Percentiles rank a stretch among this genome's conserved stretches.
These are phyloP conservation scores for Betula pendula DNA, from an alignment of 306 rosid genomes.

Conservation along the genomic window DNA sequence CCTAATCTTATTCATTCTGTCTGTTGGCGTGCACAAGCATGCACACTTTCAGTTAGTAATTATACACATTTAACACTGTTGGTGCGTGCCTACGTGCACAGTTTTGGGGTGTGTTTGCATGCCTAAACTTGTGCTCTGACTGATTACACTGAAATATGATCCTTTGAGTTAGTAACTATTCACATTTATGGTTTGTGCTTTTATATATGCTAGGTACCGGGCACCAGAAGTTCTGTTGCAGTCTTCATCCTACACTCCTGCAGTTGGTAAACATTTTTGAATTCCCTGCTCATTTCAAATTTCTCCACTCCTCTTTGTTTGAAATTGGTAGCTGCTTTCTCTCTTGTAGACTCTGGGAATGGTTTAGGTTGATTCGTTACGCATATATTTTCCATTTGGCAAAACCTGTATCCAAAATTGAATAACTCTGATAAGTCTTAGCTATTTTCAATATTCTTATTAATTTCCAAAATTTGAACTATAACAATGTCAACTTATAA, in stretches of 20 bases:
- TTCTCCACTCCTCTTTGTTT: conserved; percentile 2
- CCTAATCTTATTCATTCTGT: not conserved
- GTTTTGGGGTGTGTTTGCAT: not conserved
- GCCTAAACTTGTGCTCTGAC: not conserved
- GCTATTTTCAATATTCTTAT: not conserved
- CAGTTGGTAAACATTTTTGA: conserved; percentile 64
- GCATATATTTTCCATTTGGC: not conserved
- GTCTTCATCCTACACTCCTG: conserved; percentile 68
- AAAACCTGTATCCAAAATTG: not conserved
- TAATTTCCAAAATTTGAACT: not conserved
- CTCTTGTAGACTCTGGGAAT: not conserved
- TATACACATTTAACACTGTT: too few species aligned
- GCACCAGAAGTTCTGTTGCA: conserved; percentile 90
- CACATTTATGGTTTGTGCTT: conserved; percentile 24
- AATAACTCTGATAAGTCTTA: not conserved
- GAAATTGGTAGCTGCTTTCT: not conserved
- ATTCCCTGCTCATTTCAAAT: conserved; percentile 16
- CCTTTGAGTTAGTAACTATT: not conserved
- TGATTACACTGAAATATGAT: not conserved
- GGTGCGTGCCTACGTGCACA: not conserved
- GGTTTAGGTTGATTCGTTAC: not conserved
- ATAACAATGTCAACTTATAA: not conserved
- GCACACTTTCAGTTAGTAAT: too few species aligned
- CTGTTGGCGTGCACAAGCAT: not conserved
- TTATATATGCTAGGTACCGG: conserved; percentile 60